Evolutionary conservation across 495 filamentous ascomycete genomes (phyloP).

Genomic region (Articulospora tetracladia): DNA sequence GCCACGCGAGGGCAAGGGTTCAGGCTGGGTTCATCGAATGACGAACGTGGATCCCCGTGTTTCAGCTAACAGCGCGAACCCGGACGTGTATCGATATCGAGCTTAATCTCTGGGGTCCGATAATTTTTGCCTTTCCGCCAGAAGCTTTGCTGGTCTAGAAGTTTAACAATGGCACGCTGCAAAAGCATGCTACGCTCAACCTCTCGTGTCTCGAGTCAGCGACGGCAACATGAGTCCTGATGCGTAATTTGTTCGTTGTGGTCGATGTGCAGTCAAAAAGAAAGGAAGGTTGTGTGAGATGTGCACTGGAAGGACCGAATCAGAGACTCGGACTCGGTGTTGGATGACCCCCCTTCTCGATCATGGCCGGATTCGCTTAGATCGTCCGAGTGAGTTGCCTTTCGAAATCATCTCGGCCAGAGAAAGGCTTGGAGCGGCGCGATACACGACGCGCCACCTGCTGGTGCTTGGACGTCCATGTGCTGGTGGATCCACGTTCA

Average conservation of each 20-base stretch:
- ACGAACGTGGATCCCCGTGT: constrained; percentile 19
- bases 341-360: not conserved
- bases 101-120: not conserved
- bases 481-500: not conserved
- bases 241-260: not conserved
- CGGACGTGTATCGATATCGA: constrained; percentile 6
- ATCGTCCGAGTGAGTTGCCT: not conserved
- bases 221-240: not conserved
- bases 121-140: not conserved
- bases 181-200: not conserved
- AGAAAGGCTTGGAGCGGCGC: not conserved
- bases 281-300: not conserved
- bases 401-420: not conserved
- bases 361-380: not conserved
- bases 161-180: not conserved
- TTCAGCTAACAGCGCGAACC: constrained; percentile 9
- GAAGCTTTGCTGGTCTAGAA: not conserved
- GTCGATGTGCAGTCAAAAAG: not conserved
- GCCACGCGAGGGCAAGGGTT: constrained; percentile 3
- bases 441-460: not conserved
- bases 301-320: not conserved
- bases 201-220: not conserved
- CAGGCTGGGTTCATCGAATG: constrained; percentile 21
- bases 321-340: not conserved
- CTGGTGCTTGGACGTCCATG: not conserved